phyloP scores from a whole-genome alignment of 176 grass and related monocot genomes.

The Chrysopogon serrulatus region DNA sequence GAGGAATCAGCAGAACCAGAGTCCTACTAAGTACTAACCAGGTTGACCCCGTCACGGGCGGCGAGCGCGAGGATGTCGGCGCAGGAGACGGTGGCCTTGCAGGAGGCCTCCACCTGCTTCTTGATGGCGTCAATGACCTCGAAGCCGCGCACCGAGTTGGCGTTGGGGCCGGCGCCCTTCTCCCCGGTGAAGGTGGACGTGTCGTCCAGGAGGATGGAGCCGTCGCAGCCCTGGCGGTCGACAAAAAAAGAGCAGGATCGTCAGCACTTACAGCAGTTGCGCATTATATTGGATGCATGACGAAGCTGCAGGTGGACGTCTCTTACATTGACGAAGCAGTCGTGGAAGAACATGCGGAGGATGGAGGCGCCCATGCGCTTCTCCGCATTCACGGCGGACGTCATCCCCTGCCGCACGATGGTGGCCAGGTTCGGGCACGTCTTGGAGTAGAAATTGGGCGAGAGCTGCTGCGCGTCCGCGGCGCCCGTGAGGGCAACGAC shows the following conservation, averaged over 20 bases:
- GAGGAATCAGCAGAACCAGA: too few relatives aligned
- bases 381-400: constrained; percentile 55
- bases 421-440: constrained; percentile 50
- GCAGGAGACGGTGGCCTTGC: constrained; percentile 69
- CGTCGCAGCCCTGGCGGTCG: constrained; percentile 62
- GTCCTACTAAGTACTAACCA: too few relatives aligned
- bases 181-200: constrained; percentile 55
- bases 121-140: too few relatives aligned
- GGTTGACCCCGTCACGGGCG: constrained; percentile 60
- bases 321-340: constrained; percentile 87
- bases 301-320: too few relatives aligned
- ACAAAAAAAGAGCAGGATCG: not conserved
- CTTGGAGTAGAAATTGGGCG: constrained; percentile 54
- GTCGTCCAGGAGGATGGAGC: constrained; percentile 71
- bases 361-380: constrained; percentile 69
- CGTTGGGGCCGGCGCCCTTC: constrained; percentile 71
- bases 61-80: constrained; percentile 79
- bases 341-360: constrained; percentile 82
- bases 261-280: too few relatives aligned
- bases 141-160: constrained; percentile 61
- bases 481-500: not conserved
- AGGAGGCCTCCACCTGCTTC: constrained; percentile 52
- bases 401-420: constrained; percentile 56
- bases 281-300: too few relatives aligned
- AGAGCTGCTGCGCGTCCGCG: constrained; percentile 41